Evolutionary conservation across 2,329 filamentous ascomycete species (phyloP).

Genomic region (Pestalotiopsis sp.): DNA sequence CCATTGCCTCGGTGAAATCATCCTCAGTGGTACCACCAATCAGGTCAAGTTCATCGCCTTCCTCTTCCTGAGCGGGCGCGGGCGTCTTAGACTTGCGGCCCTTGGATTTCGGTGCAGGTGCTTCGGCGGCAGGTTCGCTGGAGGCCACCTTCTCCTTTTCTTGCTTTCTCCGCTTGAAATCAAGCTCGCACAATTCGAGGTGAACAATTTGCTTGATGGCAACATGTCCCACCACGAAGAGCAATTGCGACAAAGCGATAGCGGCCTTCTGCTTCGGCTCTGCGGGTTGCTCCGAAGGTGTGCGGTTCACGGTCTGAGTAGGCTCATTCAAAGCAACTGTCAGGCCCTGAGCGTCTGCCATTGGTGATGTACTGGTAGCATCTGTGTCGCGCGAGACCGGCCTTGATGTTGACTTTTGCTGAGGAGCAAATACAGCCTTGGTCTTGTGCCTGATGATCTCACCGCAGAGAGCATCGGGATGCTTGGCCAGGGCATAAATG

Average conservation of each 20-base stretch:
- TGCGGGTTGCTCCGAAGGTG: slow-evolving; percentile 31
- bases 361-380: slow-evolving; percentile 30
- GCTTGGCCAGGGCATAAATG: slow-evolving; percentile 91
- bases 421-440: slow-evolving; percentile 69
- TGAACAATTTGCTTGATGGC: slow-evolving; percentile 99
- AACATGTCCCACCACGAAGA: slow-evolving; percentile 95
- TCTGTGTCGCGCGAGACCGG: slow-evolving; percentile 49
- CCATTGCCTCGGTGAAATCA: slow-evolving; percentile 87
- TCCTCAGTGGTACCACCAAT: slow-evolving; percentile 97
- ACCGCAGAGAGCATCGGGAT: slow-evolving; percentile 90
- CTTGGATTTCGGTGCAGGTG: slow-evolving; percentile 27
- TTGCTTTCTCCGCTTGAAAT: slow-evolving; percentile 95
- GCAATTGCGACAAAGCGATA: slow-evolving; percentile 80
- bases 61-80: slow-evolving; percentile 55
- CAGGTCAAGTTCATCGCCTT: slow-evolving; percentile 88
- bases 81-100: slow-evolving; percentile 31
- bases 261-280: slow-evolving; percentile 67
- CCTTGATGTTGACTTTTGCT: slow-evolving; percentile 47
- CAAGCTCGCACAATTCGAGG: slow-evolving; percentile 92
- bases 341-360: slow-evolving; percentile 35
- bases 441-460: slow-evolving; percentile 89
- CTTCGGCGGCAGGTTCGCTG: slow-evolving; percentile 41
- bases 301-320: slow-evolving; percentile 32
- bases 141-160: slow-evolving; percentile 74
- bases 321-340: slow-evolving; percentile 30